phyloP scores from a whole-genome alignment of 148 eudicot species.

The Vaccinium darrowii region DNA sequence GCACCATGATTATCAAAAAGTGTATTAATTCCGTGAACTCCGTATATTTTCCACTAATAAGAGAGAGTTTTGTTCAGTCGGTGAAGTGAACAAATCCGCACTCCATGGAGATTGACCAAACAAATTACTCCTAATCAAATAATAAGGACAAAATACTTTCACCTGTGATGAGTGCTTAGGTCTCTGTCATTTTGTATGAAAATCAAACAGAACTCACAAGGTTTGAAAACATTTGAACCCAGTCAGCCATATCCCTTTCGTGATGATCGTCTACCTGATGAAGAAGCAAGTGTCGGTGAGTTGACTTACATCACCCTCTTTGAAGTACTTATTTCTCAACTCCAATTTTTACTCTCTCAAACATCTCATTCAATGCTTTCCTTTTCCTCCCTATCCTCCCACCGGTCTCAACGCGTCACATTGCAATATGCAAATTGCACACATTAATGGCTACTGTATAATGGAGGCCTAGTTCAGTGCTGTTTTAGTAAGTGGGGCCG shows the following conservation, averaged over 20 bases:
- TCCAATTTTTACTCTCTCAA: not conserved
- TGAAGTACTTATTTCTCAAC: not conserved
- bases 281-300: not conserved
- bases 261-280: not conserved
- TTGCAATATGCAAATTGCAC: not conserved
- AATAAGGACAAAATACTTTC: not conserved
- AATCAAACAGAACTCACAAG: not conserved
- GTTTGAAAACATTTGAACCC: not conserved
- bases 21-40: too few relatives aligned
- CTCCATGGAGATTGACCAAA: too few relatives aligned
- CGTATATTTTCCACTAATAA: too few relatives aligned
- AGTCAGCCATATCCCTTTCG: not conserved
- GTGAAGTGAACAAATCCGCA: too few relatives aligned
- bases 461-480: not conserved
- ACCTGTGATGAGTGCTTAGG: not conserved
- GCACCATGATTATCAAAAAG: too few relatives aligned
- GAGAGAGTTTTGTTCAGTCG: too few relatives aligned
- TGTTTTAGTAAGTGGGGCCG: not conserved
- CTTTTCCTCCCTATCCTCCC: too few relatives aligned
- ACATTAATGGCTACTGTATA: slow-evolving; percentile 16
- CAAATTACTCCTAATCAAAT: too few relatives aligned
- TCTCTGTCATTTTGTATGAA: not conserved
- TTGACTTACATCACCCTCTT: not conserved
- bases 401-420: too few relatives aligned
- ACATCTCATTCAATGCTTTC: not conserved